A percentile compares a stretch with the other conserved stretches of the same genome.
Evolutionary conservation across 2,329 filamentous ascomycete species (phyloP).

Genomic region (Orbilia oligospora): DNA sequence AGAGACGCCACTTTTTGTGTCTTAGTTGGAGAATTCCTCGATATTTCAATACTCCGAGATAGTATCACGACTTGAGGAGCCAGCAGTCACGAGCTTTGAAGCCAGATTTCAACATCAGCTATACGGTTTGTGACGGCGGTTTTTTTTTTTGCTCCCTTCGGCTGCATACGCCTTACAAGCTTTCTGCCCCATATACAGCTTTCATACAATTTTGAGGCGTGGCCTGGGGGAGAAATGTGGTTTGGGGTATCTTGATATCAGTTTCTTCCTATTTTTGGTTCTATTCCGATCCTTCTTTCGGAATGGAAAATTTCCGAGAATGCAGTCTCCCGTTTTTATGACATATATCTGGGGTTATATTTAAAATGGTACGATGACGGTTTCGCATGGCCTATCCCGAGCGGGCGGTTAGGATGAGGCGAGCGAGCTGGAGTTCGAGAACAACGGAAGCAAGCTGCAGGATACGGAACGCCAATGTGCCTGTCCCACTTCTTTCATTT

Average conservation of each 20-base stretch:
- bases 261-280: slow-evolving; percentile 26
- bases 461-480: slow-evolving; percentile 45
- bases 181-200: slow-evolving; percentile 11
- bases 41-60: neutral
- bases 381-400: slow-evolving; percentile 49
- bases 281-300: neutral
- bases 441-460: slow-evolving; percentile 37
- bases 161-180: slow-evolving; percentile 31
- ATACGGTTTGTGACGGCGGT: slow-evolving; percentile 46
- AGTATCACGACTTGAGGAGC: slow-evolving; percentile 17
- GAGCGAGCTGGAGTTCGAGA: slow-evolving; percentile 37
- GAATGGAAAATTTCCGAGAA: slow-evolving; percentile 26
- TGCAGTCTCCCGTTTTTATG: slow-evolving; percentile 25
- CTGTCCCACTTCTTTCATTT: slow-evolving; percentile 42
- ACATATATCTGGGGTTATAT: slow-evolving; percentile 33
- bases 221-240: slow-evolving; percentile 8
- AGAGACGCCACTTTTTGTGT: slow-evolving; percentile 28
- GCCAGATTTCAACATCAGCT: slow-evolving; percentile 48
- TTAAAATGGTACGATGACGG: slow-evolving; percentile 36
- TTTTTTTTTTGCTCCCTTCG: slow-evolving; percentile 37
- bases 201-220: slow-evolving; percentile 17
- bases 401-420: slow-evolving; percentile 43
- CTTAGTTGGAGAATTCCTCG: slow-evolving; percentile 34
- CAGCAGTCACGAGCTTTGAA: slow-evolving; percentile 42
- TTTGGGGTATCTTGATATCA: slow-evolving; percentile 29